Conservation (phyloP, 371 early-diverging fungal species). For the Umbelopsis sp. region DNA sequence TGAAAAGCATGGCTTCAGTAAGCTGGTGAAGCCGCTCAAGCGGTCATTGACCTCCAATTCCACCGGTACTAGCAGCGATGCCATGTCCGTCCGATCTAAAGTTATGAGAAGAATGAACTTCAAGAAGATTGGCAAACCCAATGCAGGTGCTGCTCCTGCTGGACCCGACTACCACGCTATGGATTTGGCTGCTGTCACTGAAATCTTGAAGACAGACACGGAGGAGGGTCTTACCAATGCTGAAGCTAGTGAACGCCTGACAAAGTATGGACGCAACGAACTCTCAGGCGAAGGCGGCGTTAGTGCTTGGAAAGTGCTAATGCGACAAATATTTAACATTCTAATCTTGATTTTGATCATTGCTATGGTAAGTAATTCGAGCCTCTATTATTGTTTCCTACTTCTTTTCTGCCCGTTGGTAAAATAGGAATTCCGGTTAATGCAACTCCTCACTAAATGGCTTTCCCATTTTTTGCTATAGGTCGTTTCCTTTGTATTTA, state of each 20-base stretch:
- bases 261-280: constrained; percentile 71
- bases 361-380: constrained; percentile 54
- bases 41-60: neutral
- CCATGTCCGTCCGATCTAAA: constrained; percentile 7
- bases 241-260: constrained; percentile 51
- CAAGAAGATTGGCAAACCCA: neutral
- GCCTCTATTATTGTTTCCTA: too few species aligned
- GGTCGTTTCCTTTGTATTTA: constrained; percentile 64
- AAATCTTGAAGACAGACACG: constrained; percentile 60
- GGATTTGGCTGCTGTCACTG: constrained; percentile 59
- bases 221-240: constrained; percentile 64
- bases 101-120: constrained; percentile 15
- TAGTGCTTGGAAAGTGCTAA: constrained; percentile 63
- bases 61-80: neutral
- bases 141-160: neutral
- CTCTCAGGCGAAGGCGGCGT: constrained; percentile 73
- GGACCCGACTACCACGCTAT: constrained; percentile 58
- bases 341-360: constrained; percentile 83
- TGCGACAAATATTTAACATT: constrained; percentile 79
- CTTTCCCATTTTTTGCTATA: constrained; percentile 9
- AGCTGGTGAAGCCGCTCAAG: neutral
- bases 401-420: too few species aligned
- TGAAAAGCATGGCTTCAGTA: neutral
- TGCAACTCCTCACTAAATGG: too few species aligned
- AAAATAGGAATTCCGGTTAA: too few species aligned